Percentiles rank a stretch among this genome's conserved stretches.
These are phyloP conservation scores for Cryphonectria radicalis DNA, from an alignment of 2,329 filamentous ascomycete genomes.

Conservation along the genomic window DNA sequence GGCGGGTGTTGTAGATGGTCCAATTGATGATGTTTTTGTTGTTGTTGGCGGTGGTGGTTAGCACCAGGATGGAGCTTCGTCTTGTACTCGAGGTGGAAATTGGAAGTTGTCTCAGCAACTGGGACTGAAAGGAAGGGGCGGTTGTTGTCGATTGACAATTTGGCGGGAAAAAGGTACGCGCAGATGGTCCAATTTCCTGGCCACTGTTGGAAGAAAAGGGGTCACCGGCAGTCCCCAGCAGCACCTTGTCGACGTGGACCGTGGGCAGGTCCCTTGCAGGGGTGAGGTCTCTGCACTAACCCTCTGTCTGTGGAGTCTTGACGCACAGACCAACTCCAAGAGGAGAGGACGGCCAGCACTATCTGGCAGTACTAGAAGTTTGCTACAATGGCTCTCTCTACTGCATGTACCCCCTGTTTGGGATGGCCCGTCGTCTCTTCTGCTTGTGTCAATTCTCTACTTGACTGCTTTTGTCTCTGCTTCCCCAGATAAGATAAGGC, in stretches of 20 bases:
- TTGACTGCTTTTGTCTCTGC: neutral
- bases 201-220: conserved; percentile 18
- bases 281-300: neutral
- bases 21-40: conserved; percentile 18
- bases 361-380: neutral
- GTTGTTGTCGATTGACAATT: conserved; percentile 11
- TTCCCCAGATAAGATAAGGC: conserved; percentile 18
- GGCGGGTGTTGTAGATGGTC: conserved; percentile 3
- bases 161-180: conserved; percentile 17
- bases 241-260: conserved; percentile 16
- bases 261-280: conserved; percentile 12
- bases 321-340: neutral
- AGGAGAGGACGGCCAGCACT: neutral
- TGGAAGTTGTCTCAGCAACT: conserved; percentile 4
- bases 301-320: neutral
- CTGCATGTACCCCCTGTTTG: conserved; percentile 4
- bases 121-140: neutral
- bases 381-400: too few relatives aligned
- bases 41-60: conserved; percentile 22
- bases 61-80: conserved; percentile 7
- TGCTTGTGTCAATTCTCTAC: neutral
- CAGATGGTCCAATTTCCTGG: conserved; percentile 23
- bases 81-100: neutral
- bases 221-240: conserved; percentile 11
- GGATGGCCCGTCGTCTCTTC: neutral